Conservation (phyloP, 108 stramenopile genomes). For the Seminavis robusta region DNA sequence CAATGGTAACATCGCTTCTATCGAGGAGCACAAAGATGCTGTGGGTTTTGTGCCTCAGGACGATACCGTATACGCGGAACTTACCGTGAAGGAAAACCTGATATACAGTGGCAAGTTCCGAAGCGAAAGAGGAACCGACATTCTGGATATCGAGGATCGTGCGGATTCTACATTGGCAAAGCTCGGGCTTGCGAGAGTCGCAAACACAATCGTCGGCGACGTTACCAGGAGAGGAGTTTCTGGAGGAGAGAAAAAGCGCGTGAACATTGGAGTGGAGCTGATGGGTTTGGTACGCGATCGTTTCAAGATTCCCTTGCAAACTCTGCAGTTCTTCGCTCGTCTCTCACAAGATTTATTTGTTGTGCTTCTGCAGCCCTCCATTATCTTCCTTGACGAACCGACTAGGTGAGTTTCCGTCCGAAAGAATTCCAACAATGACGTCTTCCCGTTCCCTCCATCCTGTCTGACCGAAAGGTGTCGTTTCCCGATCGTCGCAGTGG, state of each 20-base stretch:
- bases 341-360: no score
- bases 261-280: slow-evolving; percentile 67
- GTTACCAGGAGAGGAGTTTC: slow-evolving; percentile 44
- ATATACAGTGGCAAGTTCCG: slow-evolving; percentile 41
- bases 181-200: slow-evolving; percentile 56
- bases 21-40: slow-evolving; percentile 16
- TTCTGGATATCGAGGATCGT: slow-evolving; percentile 41
- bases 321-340: no score
- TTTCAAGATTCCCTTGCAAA: no score
- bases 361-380: no score
- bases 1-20: slow-evolving; percentile 46
- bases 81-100: slow-evolving; percentile 64
- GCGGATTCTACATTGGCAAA: slow-evolving; percentile 48
- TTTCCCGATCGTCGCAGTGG: slow-evolving; percentile 25
- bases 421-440: background rate
- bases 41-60: slow-evolving; percentile 70
- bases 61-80: slow-evolving; percentile 52
- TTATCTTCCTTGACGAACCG: slow-evolving; percentile 20
- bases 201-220: slow-evolving; percentile 67
- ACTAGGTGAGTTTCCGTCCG: background rate
- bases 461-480: background rate
- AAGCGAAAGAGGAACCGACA: slow-evolving; percentile 29
- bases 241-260: slow-evolving; percentile 61
- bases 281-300: slow-evolving; percentile 53
- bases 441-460: background rate